Conservation (phyloP, 192 early-diverging fungal species). For the Gryganskiella cystojenkinii region DNA sequence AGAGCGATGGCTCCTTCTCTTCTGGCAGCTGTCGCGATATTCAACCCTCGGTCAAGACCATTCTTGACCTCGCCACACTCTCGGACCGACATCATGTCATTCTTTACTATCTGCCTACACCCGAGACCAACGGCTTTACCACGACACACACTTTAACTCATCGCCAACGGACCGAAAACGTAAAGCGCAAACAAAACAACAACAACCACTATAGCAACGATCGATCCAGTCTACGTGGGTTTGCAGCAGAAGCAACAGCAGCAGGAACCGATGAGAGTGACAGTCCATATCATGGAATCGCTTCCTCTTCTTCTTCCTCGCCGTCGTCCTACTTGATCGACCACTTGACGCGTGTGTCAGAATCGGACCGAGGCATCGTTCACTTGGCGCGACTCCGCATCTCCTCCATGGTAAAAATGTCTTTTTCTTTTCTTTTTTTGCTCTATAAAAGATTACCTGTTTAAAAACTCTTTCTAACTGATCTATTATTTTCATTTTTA, state of each 20-base stretch:
- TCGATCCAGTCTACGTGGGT: background rate
- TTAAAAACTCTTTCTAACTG: background rate
- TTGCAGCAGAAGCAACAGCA: conserved; percentile 1
- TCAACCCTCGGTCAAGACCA: conserved; percentile 32
- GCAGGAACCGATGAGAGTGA: background rate
- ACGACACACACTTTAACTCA: conserved; percentile 38
- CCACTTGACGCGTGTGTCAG: conserved; percentile 34
- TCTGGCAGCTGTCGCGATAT: too few species aligned
- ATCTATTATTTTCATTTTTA: background rate
- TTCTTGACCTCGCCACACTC: conserved; percentile 24
- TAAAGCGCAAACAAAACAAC: background rate
- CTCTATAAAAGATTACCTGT: background rate
- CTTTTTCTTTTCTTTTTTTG: background rate
- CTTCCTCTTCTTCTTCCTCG: background rate
- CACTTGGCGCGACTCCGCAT: conserved; percentile 39
- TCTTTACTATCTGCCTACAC: conserved; percentile 46
- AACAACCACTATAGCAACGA: background rate
- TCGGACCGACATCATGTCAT: conserved; percentile 41
- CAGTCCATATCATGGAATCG: background rate
- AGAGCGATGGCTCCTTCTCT: background rate
- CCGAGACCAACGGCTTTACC: conserved; percentile 41
- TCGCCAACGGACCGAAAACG: background rate
- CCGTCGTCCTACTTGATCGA: too few species aligned
- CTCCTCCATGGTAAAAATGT: conserved; percentile 29
- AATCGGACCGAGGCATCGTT: conserved; percentile 37